Conservation (phyloP, 176 grass and related monocot genomes). For the Oryza officinalis region DNA sequence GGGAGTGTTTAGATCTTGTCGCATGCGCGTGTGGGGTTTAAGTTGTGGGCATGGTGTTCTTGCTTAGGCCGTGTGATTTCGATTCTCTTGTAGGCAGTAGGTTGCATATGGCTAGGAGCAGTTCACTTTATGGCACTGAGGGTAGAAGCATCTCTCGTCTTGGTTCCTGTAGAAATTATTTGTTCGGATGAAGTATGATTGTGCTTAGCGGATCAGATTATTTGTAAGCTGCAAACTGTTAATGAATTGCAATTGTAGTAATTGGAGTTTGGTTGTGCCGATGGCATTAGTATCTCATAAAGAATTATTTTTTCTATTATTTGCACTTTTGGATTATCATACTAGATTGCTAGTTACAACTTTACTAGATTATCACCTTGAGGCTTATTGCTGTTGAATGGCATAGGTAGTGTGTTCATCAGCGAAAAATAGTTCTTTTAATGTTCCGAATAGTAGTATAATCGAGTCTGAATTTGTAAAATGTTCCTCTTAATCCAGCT, state of each 20-base stretch:
- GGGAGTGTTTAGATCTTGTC: neutral
- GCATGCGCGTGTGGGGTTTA: neutral
- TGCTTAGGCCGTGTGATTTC: neutral
- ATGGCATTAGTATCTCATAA: neutral
- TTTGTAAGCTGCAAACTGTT: neutral
- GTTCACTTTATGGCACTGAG: neutral
- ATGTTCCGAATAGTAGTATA: neutral
- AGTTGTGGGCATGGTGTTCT: neutral
- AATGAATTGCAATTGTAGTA: neutral
- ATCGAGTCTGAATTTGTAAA: neutral
- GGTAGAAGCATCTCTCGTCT: neutral
- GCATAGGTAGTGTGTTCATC: neutral
- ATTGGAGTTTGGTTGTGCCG: neutral
- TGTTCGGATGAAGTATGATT: neutral
- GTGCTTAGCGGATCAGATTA: neutral
- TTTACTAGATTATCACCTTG: neutral
- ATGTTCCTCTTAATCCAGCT: constrained; percentile 47
- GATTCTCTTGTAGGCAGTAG: neutral
- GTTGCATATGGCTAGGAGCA: neutral
- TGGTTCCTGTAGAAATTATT: neutral
- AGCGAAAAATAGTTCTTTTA: neutral
- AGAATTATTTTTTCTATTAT: neutral
- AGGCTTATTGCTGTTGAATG: neutral
- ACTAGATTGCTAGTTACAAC: neutral
- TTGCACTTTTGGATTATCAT: neutral